Base-by-base conservation (phyloP, 768 basidiomycete genomes). In the Sistotremastrum suecicum region DNA sequence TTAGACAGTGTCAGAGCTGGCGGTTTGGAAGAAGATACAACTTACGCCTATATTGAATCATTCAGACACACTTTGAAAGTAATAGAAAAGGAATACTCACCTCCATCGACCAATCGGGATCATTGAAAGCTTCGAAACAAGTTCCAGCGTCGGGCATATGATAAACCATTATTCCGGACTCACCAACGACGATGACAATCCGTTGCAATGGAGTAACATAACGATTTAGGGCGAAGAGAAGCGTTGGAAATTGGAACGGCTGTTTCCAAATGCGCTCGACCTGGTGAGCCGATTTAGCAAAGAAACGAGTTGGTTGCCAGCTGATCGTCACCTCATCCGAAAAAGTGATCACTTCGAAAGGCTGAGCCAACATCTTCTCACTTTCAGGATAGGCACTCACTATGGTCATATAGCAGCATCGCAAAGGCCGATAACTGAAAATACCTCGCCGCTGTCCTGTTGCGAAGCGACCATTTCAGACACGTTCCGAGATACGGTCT, bases 221-320 rank as follows among this genome's bases (percentile, higher is more conserved):
- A 10, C 47, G 43, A 6, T 43, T 48, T 1, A 48, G 7, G 31
- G 47, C 47, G 42, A 45, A 48, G 32, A 48, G 42, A 11, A 44
- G 29, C 7, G 47, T 48, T 35, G 42, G 42, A 11, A 20, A 34
- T 30, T 34, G 20, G 42, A 32, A 12, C 28, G 43, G 43, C 34
- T 48, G 42, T 30, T 34, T 36, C 47, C 47, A 48, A n/a, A 48
- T 37, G 10, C 28, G 5, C 36, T 44, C 44, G 12, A 48, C 42
- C 47, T 48, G 34, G 5, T n/a, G 29, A 7, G 34, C 38, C 4
- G 5, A 20, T 20, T 41, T 4, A 5, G 42, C 7, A 7, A 4
- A 45, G 32, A 12, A 5, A 20, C 41, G 31, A 42, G 28, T 12
- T 39, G 7, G 32, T 45, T 7, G 7, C 34, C 4, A 7, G 39